These are phyloP conservation scores for Malassezia restricta DNA, from an alignment of 1,284 basidiomycete genomes.

Conservation along the genomic window DNA sequence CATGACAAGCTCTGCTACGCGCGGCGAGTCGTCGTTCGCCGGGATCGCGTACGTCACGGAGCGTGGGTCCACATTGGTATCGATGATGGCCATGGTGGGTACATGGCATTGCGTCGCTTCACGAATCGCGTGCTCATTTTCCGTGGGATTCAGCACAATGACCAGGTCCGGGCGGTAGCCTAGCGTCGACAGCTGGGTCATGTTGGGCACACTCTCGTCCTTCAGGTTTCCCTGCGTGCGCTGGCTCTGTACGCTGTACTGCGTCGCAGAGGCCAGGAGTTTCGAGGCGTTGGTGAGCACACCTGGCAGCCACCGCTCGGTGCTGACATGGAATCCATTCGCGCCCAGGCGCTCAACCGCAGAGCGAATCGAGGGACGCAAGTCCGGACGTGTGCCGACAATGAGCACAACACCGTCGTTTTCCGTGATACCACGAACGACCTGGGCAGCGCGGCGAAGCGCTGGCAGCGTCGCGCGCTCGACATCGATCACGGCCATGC, in stretches of 20 bases:
- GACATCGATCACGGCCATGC: slow-evolving; percentile 84
- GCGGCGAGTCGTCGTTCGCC: slow-evolving; percentile 85
- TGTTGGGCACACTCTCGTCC: slow-evolving; percentile 17
- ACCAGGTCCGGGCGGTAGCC: slow-evolving; percentile 72
- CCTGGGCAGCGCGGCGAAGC: slow-evolving; percentile 73
- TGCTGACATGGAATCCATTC: slow-evolving; percentile 59
- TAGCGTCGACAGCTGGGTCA: slow-evolving; percentile 50
- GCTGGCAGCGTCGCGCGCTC: slow-evolving; percentile 77
- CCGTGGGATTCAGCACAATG: slow-evolving; percentile 73
- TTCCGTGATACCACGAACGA: slow-evolving; percentile 69
- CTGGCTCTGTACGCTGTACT: slow-evolving; percentile 13
- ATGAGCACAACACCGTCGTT: slow-evolving; percentile 78
- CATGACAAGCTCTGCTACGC: slow-evolving; percentile 77
- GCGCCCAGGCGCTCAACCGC: slow-evolving; percentile 65
- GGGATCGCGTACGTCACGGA: slow-evolving; percentile 96
- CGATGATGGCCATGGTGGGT: slow-evolving; percentile 58
- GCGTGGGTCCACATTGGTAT: slow-evolving; percentile 89
- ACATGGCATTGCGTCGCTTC: slow-evolving; percentile 48
- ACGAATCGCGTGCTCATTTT: slow-evolving; percentile 54
- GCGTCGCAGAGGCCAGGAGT: slow-evolving; percentile 36
- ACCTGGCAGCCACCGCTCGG: slow-evolving; percentile 82
- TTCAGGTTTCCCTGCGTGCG: slow-evolving; percentile 11
- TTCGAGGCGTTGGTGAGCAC: slow-evolving; percentile 80
- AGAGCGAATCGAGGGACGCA: slow-evolving; percentile 62
- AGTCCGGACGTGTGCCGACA: slow-evolving; percentile 70